phyloP scores from a whole-genome alignment of 192 early-diverging fungal species.

The Entomortierella lignicola region DNA sequence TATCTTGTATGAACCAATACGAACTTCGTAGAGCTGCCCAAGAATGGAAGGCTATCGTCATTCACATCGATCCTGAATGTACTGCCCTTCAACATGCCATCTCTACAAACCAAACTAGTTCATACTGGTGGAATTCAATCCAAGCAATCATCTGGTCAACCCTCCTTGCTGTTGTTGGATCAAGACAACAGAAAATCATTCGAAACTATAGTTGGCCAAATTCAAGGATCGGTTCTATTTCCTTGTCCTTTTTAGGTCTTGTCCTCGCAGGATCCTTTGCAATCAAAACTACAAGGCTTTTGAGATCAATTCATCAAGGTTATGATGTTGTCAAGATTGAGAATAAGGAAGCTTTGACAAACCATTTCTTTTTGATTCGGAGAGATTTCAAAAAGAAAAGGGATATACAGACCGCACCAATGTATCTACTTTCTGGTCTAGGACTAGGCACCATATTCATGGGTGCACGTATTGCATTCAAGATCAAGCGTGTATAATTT shows the following conservation, averaged over 20 bases:
- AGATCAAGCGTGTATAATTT: slow-evolving; percentile 15
- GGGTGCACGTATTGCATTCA: slow-evolving; percentile 41
- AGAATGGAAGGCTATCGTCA: slow-evolving; percentile 46
- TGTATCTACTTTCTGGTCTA: slow-evolving; percentile 45
- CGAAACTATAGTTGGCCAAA: slow-evolving; percentile 19
- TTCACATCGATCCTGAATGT: slow-evolving; percentile 51
- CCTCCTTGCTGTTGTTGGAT: slow-evolving; percentile 11
- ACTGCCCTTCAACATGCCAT: slow-evolving; percentile 41
- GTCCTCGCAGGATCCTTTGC: slow-evolving; percentile 20
- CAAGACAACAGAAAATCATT: slow-evolving; percentile 27
- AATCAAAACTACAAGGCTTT: slow-evolving; percentile 23
- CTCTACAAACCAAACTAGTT: slow-evolving; percentile 9
- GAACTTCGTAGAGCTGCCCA: slow-evolving; percentile 41
- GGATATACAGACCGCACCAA: slow-evolving; percentile 23
- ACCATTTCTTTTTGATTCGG: slow-evolving; percentile 39
- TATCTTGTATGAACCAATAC: slow-evolving; percentile 54
- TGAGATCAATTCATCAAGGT: slow-evolving; percentile 36
- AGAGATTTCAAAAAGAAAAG: slow-evolving; percentile 25
- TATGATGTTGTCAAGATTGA: slow-evolving; percentile 37
- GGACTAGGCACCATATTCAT: slow-evolving; percentile 42
- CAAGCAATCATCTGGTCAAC: slow-evolving; percentile 32
- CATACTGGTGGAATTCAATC: slow-evolving; percentile 30
- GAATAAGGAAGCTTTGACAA: slow-evolving; percentile 9
- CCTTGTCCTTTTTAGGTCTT: slow-evolving; percentile 10
- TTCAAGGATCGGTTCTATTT: slow-evolving; percentile 16